Conservation (phyloP, 345 rosid species). For the Salix koriyanagi region DNA sequence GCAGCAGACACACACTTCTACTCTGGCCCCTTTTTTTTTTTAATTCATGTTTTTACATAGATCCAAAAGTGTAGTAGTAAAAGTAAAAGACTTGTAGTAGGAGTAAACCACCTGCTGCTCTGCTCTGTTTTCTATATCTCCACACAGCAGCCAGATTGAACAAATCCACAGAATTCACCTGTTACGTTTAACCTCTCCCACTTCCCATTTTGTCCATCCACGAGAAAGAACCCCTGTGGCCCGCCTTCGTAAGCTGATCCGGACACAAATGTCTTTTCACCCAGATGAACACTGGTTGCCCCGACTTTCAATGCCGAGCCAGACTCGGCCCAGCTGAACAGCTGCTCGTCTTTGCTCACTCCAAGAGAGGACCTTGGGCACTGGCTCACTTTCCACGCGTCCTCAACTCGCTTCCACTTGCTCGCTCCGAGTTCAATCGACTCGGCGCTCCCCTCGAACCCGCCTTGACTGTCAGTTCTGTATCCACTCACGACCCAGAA, state of each 20-base stretch:
- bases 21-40: too few species aligned
- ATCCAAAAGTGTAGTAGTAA: too few species aligned
- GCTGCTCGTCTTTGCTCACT: background rate
- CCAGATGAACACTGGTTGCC: conserved; percentile 34
- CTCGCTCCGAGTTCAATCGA: conserved; percentile 29
- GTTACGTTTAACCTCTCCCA: conserved; percentile 32
- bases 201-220: conserved; percentile 33
- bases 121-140: conserved; percentile 30
- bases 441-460: conserved; percentile 51
- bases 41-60: too few species aligned
- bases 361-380: conserved; percentile 33
- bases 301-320: conserved; percentile 28
- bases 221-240: conserved; percentile 37
- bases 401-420: conserved; percentile 43
- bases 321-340: conserved; percentile 9
- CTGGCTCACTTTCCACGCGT: conserved; percentile 41
- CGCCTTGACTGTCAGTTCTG: conserved; percentile 52
- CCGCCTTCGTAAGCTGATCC: conserved; percentile 56
- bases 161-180: conserved; percentile 43
- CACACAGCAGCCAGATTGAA: conserved; percentile 56
- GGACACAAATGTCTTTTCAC: conserved; percentile 29
- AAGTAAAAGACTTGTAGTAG: too few species aligned
- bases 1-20: background rate
- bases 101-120: too few species aligned
- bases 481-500: conserved; percentile 73